Evolutionary conservation across 306 rosid genomes (phyloP).

Genomic region (Vigna angularis): DNA sequence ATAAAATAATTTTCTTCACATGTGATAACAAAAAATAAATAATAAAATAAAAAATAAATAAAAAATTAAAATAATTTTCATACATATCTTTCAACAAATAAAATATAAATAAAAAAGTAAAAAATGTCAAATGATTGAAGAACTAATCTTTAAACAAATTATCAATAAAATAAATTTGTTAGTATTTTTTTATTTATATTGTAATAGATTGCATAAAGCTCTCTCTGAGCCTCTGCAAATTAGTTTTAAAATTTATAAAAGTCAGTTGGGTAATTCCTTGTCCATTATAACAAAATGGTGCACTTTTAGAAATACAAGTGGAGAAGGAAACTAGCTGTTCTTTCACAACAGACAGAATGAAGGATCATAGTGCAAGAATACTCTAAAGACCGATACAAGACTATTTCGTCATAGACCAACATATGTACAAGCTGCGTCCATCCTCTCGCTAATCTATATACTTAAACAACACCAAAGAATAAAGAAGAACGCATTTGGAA

Average conservation of each 20-base stretch:
- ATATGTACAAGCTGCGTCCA: neutral
- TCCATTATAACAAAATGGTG: neutral
- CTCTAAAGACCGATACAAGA: neutral
- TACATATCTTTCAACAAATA: no score
- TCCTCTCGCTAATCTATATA: conserved; percentile 3
- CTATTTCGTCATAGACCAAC: neutral
- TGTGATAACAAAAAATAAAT: no score
- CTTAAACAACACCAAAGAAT: neutral
- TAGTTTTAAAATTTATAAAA: neutral
- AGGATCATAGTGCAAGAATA: conserved; percentile 23
- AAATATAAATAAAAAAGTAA: no score
- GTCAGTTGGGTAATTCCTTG: neutral
- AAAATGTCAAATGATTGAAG: no score
- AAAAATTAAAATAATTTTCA: no score
- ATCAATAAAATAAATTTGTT: no score
- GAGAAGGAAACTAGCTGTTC: neutral
- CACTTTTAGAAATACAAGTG: neutral
- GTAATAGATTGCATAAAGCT: neutral
- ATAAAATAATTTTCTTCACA: no score
- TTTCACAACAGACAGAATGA: neutral
- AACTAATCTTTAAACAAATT: no score
- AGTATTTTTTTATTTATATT: no score
- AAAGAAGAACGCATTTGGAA: neutral
- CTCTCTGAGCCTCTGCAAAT: neutral
- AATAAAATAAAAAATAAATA: no score